Conservation (phyloP, 2,329 filamentous ascomycete genomes). For the Colletotrichum sp. region DNA sequence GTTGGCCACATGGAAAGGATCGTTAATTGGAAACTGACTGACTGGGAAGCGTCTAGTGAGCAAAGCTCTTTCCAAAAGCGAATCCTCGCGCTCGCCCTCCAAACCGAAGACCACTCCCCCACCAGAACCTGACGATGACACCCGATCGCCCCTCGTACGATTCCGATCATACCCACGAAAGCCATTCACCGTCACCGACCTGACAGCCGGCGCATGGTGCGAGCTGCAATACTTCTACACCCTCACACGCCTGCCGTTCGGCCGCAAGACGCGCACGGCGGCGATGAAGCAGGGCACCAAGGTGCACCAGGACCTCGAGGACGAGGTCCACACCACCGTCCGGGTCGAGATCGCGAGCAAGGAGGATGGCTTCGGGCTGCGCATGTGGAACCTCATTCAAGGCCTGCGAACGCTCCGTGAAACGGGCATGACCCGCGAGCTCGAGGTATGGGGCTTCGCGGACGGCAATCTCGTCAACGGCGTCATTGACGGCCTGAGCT, state of each 20-base stretch:
- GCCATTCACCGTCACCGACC: constrained; percentile 84
- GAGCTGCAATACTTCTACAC: constrained; percentile 93
- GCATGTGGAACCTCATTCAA: constrained; percentile 91
- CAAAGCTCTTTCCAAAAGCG: constrained; percentile 38
- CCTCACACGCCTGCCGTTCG: constrained; percentile 72
- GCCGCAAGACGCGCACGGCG: constrained; percentile 74
- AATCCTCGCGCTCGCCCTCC: neutral
- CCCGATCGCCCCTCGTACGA: constrained; percentile 69
- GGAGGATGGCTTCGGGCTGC: constrained; percentile 83
- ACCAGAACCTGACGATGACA: constrained; percentile 31
- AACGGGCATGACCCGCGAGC: constrained; percentile 74
- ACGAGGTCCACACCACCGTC: constrained; percentile 81
- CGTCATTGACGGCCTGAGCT: constrained; percentile 85
- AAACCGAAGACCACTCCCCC: constrained; percentile 21
- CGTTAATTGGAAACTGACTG: constrained; percentile 55
- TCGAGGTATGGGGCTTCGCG: constrained; percentile 85
- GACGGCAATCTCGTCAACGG: constrained; percentile 87
- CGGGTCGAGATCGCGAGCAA: constrained; percentile 73
- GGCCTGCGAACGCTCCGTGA: constrained; percentile 77
- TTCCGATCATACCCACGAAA: constrained; percentile 81
- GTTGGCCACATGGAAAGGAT: constrained; percentile 28
- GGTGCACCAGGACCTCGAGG: constrained; percentile 84
- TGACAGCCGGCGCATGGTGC: constrained; percentile 92
- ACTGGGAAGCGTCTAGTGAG: constrained; percentile 69
- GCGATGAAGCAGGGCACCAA: constrained; percentile 85